Evolutionary conservation across 495 filamentous ascomycete genomes (phyloP).

Genomic region (Peziza echinospora): DNA sequence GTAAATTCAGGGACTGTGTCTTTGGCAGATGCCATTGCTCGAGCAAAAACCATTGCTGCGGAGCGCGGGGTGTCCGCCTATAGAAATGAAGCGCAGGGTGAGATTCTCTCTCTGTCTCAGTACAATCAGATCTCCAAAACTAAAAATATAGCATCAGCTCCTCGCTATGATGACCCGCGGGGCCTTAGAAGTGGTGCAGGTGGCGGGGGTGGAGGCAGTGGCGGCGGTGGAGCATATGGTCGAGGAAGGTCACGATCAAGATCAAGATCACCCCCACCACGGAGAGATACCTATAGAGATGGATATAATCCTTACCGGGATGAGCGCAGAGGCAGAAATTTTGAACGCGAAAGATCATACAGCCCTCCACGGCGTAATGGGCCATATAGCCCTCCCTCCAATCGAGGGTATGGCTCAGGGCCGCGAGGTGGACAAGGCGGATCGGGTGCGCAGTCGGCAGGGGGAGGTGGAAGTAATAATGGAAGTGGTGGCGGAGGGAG

Average conservation of each 20-base stretch:
- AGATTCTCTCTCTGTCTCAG: too few relatives aligned
- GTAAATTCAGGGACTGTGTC: slow-evolving; percentile 50
- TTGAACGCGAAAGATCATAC: slow-evolving; percentile 40
- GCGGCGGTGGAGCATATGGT: slow-evolving; percentile 9
- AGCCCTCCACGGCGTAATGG: slow-evolving; percentile 27
- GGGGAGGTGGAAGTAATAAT: not conserved
- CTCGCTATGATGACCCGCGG: slow-evolving; percentile 19
- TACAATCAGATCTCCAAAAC: too few relatives aligned
- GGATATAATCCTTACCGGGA: slow-evolving; percentile 41
- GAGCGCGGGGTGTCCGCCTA: slow-evolving; percentile 22
- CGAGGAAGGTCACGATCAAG: slow-evolving; percentile 38
- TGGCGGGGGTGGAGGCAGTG: slow-evolving; percentile 22
- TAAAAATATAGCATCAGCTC: too few relatives aligned
- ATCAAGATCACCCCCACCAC: slow-evolving; percentile 40
- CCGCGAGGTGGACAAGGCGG: not conserved
- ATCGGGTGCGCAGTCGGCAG: not conserved
- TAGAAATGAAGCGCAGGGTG: slow-evolving; percentile 29
- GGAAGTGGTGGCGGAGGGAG: slow-evolving; percentile 22
- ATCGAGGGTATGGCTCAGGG: slow-evolving; percentile 17
- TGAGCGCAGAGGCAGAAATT: slow-evolving; percentile 43
- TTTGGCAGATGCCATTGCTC: slow-evolving; percentile 49
- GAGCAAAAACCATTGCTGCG: slow-evolving; percentile 46
- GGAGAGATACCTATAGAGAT: slow-evolving; percentile 23
- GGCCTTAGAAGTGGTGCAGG: slow-evolving; percentile 1
- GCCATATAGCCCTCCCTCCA: slow-evolving; percentile 19